Evolutionary conservation across 1,284 basidiomycete species (phyloP), one percentile per base, ranked within the genome.

Genomic region (Boletus mariae): DNA sequence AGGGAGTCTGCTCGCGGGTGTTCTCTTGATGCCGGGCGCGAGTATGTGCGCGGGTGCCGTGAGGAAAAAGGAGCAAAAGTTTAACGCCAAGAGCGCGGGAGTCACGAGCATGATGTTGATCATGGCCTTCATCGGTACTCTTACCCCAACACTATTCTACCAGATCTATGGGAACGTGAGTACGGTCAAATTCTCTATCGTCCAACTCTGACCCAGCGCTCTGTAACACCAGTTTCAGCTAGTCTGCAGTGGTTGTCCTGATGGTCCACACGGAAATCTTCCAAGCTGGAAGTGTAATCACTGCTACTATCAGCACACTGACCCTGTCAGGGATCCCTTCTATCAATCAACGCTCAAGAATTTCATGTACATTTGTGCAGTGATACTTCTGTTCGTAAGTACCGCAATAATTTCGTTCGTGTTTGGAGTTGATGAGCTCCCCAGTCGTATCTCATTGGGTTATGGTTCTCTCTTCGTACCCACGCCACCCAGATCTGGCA

Each of bases 401-500:
- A 45, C 37, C 20, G 20, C 20, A 28, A 34, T 37, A 40, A n/a
- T 41, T 51, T 52, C n/a, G 20, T 38, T 28, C 11, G 2, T 10
- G 15, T 45, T 32, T 26, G 25, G 23, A 37, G 25, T 51, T 47
- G 56, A 49, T 37, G 3, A 38, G 3, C 46, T 47, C 23, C 17
- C 15, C 59, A 97, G 93, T 98, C 97, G 0, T 99, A 99, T 72
- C 82, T 97, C 44, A 85, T 99, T 54, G 97, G 97, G 34, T 77
- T 99, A 0, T 99, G 97, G 97, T 99, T 99, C 78, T 98, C 96
- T 44, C 83, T 99, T 17, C 89, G 94, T 44, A 99, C 97, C 0
- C 97, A 99, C 69, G 97, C 97, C 3, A 89, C 91, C 13, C 97
- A 99, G 69, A 99, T 99, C 62, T 99, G 97, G 97, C 95, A 99